Conservation (phyloP, 768 basidiomycete genomes). For the Termitomyces heimii region DNA sequence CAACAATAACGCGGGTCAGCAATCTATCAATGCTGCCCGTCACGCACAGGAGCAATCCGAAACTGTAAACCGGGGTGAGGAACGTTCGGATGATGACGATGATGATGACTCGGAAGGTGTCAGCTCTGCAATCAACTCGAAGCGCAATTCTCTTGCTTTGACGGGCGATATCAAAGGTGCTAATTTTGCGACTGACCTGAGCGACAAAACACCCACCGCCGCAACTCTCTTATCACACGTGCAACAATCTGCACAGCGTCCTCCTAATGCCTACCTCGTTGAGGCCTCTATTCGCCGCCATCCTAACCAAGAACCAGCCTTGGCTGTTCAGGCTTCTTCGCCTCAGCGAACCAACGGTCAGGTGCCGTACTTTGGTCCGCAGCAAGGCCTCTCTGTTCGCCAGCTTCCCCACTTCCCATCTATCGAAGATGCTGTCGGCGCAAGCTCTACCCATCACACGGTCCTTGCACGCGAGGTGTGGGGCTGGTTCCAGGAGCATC, state of each 20-base stretch:
- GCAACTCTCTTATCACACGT: slow-evolving; percentile 72
- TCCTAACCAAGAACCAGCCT: slow-evolving; percentile 49
- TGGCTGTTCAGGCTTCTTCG: slow-evolving; percentile 53
- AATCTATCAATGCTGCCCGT: slow-evolving; percentile 70
- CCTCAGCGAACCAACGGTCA: slow-evolving; percentile 40
- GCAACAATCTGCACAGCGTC: slow-evolving; percentile 66
- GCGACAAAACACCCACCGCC: slow-evolving; percentile 85
- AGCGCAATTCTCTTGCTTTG: slow-evolving; percentile 69
- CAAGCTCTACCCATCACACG: slow-evolving; percentile 69
- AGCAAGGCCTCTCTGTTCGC: slow-evolving; percentile 59
- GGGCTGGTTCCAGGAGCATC: slow-evolving; percentile 89
- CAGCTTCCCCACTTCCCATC: slow-evolving; percentile 78
- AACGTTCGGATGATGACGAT: slow-evolving; percentile 77
- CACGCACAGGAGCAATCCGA: slow-evolving; percentile 68
- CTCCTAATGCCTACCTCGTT: slow-evolving; percentile 52
- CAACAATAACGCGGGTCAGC: slow-evolving; percentile 78
- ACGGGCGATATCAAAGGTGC: slow-evolving; percentile 57
- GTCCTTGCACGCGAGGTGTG: slow-evolving; percentile 84
- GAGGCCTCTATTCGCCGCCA: slow-evolving; percentile 79
- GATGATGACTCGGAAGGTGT: slow-evolving; percentile 80
- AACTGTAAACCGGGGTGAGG: slow-evolving; percentile 52
- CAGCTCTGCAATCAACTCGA: slow-evolving; percentile 56
- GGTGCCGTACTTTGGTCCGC: slow-evolving; percentile 41
- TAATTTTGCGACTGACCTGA: slow-evolving; percentile 56
- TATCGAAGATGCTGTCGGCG: slow-evolving; percentile 79